These are phyloP conservation scores for Fusarium nurragi DNA, from an alignment of 2,329 filamentous ascomycete genomes.

Conservation along the genomic window DNA sequence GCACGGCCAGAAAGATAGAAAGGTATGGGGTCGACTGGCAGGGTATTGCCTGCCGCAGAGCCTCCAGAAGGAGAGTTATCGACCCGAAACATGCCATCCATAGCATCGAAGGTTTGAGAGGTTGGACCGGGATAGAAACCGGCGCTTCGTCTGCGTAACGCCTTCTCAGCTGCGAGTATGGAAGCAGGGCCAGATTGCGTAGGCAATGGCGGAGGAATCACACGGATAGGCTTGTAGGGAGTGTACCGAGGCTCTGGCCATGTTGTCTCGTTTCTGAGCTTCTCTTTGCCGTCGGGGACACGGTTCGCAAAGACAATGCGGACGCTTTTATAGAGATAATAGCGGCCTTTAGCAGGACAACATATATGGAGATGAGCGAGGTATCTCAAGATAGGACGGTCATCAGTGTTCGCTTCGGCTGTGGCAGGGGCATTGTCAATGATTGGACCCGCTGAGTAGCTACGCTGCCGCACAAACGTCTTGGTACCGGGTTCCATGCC, in stretches of 20 bases:
- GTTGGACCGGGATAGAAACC: conserved; percentile 55
- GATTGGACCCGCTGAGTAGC: conserved; percentile 87
- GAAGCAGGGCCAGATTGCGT: conserved; percentile 55
- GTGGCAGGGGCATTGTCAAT: conserved; percentile 70
- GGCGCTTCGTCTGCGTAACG: conserved; percentile 65
- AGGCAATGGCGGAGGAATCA: conserved; percentile 57
- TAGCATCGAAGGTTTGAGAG: conserved; percentile 48
- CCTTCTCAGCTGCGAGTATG: conserved; percentile 67
- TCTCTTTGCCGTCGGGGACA: conserved; percentile 94
- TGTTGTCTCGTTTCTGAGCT: conserved; percentile 87
- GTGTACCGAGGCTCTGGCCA: conserved; percentile 88
- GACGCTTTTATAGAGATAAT: conserved; percentile 90
- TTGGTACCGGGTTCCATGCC: conserved; percentile 96
- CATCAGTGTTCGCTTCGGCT: conserved; percentile 42
- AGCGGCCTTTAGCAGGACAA: conserved; percentile 82
- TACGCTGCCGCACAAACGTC: conserved; percentile 94
- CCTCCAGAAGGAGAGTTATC: conserved; percentile 24
- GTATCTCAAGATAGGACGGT: conserved; percentile 83
- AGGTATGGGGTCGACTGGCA: conserved; percentile 62
- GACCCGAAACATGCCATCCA: conserved; percentile 44
- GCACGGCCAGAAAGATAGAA: conserved; percentile 54
- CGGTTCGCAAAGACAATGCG: conserved; percentile 96
- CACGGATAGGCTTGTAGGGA: conserved; percentile 76
- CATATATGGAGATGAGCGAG: conserved; percentile 94
- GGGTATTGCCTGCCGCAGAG: conserved; percentile 46